Conservation (phyloP, 805 yeast genomes). For the Ogataea siamensis region DNA sequence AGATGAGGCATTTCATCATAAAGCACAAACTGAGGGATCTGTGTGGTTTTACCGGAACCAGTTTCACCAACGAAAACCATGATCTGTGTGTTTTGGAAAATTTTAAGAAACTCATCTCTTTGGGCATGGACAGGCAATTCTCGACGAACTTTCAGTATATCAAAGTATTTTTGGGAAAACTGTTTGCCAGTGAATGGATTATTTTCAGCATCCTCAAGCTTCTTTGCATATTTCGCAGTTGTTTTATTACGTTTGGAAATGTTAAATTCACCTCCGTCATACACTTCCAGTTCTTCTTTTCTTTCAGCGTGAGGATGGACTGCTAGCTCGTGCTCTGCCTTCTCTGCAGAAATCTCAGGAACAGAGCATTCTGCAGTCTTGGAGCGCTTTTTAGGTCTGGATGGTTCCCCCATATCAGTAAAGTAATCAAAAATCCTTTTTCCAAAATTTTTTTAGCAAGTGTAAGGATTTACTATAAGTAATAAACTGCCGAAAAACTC, state of each 20-base stretch:
- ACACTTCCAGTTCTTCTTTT: conserved; percentile 43
- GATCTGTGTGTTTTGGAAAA: conserved; percentile 84
- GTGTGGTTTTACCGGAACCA: conserved; percentile 98
- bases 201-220: conserved; percentile 51
- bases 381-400: conserved; percentile 49
- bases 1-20: conserved; percentile 92
- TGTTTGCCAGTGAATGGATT: conserved; percentile 80
- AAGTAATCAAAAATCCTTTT: conserved; percentile 1
- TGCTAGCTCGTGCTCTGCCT: conserved; percentile 54
- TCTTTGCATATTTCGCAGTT: conserved; percentile 59
- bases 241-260: conserved; percentile 59
- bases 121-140: conserved; percentile 93
- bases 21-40: conserved; percentile 92
- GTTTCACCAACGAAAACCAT: conserved; percentile 99
- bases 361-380: conserved; percentile 48
- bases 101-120: conserved; percentile 79
- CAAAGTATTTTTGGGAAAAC: conserved; percentile 67
- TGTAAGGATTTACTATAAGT: conserved; percentile 8
- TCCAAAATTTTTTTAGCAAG: conserved; percentile 3
- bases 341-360: conserved; percentile 66
- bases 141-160: conserved; percentile 74
- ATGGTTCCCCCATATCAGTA: conserved; percentile 28
- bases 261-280: conserved; percentile 65
- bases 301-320: conserved; percentile 46
- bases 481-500: too few relatives aligned